Evolutionary conservation across 1,284 basidiomycete genomes (phyloP), one percentile per base, ranked within the genome.

Genomic region (Phellinidium pouzarii): DNA sequence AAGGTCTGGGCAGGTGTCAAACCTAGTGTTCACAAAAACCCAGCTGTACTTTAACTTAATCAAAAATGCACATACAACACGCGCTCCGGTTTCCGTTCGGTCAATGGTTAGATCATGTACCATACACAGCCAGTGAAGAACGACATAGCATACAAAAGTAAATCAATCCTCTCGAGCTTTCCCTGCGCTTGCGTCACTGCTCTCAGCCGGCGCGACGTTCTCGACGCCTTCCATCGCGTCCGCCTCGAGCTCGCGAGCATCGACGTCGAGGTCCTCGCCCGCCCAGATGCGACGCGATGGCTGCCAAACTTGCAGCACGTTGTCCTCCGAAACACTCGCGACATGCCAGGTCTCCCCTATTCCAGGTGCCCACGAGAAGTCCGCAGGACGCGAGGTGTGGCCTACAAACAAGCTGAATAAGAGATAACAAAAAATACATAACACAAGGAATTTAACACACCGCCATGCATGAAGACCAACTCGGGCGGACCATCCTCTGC

Each of bases 401-500:
- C 88, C 85, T 87, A 54, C 11, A 31, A 5, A 23, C 19, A 8
- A 42, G 4, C 22, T 53, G 29, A 43, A 42, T 25, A 26, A 31
- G 59, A 4, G 50, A 48, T 26, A n/a, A 38, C 3, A 3, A 12
- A n/a, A 23, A 17, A 23, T 44, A 9, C 52, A 42, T 52, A 19
- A 26, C 27, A 17, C 14, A 4, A 9, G 22, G 26, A 20, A 23
- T 44, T 26, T 26, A 19, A 63, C 71, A 52, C 71, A 81, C 89
- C 91, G 61, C 94, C 93, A 61, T 96, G 93, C 44, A 95, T 80
- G 66, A 97, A 97, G 59, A 96, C 71, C 54, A 96, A 71, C 68
- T 97, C 94, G 3, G 95, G 94, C 3, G 96, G 84, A 59, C 96
- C 95, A 64, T 99, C 95, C 68, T 99, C 96, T 48, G 93, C 91